Percentiles rank a stretch among this genome's conserved stretches.
Evolutionary conservation across 192 early-diverging fungal species (phyloP).

Genomic region (Coemansia sp.): DNA sequence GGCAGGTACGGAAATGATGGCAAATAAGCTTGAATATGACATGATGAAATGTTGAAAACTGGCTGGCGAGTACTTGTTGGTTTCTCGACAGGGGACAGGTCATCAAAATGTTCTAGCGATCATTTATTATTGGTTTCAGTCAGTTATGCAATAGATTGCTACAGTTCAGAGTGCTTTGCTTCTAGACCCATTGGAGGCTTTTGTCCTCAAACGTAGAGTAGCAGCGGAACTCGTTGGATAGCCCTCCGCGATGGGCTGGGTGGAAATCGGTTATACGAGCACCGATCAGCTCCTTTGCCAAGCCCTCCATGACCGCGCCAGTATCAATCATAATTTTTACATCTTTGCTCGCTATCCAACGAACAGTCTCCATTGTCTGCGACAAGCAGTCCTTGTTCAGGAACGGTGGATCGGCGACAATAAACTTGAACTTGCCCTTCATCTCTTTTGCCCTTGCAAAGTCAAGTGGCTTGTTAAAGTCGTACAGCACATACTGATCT

Average conservation of each 20-base stretch:
- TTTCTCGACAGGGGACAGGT: neutral
- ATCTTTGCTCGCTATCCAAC: constrained; percentile 53
- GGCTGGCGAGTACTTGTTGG: neutral
- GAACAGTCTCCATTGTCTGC: constrained; percentile 66
- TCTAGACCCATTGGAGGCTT: constrained; percentile 35
- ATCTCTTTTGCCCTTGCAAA: constrained; percentile 53
- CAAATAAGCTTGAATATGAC: neutral
- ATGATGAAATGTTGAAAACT: neutral
- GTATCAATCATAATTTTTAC: constrained; percentile 44
- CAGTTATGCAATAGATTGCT: neutral
- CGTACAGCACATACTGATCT: constrained; percentile 68
- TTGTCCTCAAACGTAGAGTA: constrained; percentile 60
- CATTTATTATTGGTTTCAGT: neutral
- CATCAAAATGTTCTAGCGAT: neutral
- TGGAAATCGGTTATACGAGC: constrained; percentile 61
- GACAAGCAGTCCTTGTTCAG: constrained; percentile 73
- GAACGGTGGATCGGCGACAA: constrained; percentile 82
- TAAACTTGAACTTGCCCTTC: constrained; percentile 64
- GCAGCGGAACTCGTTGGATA: constrained; percentile 80
- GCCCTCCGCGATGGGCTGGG: constrained; percentile 66
- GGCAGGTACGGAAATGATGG: neutral
- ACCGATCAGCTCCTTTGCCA: constrained; percentile 58
- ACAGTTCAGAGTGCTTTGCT: neutral
- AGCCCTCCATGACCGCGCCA: constrained; percentile 60
- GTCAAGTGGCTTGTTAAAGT: constrained; percentile 68